Percentiles rank a stretch among this genome's conserved stretches.
Conservation (phyloP, 2,329 filamentous ascomycete genomes). For the Pseudogymnoascus sp. region DNA sequence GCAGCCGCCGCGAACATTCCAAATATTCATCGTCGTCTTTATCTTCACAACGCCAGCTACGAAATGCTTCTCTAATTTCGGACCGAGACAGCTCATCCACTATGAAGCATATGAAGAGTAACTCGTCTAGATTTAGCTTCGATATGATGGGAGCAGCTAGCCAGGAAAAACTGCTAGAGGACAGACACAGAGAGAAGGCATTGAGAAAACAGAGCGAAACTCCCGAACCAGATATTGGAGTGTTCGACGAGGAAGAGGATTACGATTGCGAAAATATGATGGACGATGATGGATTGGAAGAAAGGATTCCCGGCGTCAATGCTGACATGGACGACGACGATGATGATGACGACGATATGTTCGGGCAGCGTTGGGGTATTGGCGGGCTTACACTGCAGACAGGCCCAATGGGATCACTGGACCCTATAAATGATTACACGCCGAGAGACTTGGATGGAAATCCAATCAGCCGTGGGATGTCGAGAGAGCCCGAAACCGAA, state of each 20-base stretch:
- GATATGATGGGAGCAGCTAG: constrained; percentile 65
- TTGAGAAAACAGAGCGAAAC: constrained; percentile 47
- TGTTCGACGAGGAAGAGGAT: constrained; percentile 42
- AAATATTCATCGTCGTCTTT: constrained; percentile 29
- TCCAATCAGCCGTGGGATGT: constrained; percentile 48
- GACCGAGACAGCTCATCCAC: constrained; percentile 36
- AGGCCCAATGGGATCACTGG: constrained; percentile 40
- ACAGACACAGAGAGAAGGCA: constrained; percentile 59
- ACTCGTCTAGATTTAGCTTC: constrained; percentile 72
- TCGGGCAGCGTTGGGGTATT: constrained; percentile 17
- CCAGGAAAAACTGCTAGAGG: constrained; percentile 61
- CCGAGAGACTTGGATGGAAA: constrained; percentile 47
- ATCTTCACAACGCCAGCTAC: background rate
- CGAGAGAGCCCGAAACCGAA: constrained; percentile 33
- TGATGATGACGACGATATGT: constrained; percentile 41
- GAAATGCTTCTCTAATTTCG: constrained; percentile 41
- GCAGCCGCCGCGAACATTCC: constrained; percentile 15
- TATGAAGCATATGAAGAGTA: constrained; percentile 61
- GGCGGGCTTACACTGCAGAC: constrained; percentile 23
- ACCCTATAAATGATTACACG: constrained; percentile 45
- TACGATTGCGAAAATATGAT: constrained; percentile 56
- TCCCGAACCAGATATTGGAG: constrained; percentile 27
- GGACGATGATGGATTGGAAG: constrained; percentile 58
- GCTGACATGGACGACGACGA: constrained; percentile 32
- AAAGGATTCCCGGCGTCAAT: constrained; percentile 53